Evolutionary conservation across 164 flowering plant genomes (phyloP).

Genomic region (Magnolia sinica): DNA sequence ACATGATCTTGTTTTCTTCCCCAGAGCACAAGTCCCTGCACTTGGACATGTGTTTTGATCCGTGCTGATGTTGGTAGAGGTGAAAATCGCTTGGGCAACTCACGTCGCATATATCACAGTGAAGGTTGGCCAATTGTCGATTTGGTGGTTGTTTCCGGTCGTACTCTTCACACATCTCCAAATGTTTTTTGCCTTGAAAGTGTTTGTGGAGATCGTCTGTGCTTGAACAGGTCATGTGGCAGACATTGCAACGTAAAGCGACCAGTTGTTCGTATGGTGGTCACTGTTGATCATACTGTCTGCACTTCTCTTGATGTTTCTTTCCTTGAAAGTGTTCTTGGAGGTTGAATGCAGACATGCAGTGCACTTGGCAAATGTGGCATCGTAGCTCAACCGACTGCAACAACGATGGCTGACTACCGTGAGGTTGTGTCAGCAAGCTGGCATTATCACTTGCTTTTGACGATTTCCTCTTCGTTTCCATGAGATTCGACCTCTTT

Average conservation of each 20-base stretch:
- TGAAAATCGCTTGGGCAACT: background rate
- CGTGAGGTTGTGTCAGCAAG: background rate
- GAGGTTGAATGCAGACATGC: background rate
- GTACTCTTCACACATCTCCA: background rate
- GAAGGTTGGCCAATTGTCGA: background rate
- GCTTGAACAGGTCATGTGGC: background rate
- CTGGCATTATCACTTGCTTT: background rate
- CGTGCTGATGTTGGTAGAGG: background rate
- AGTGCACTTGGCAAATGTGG: background rate
- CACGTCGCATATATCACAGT: background rate
- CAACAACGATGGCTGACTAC: background rate
- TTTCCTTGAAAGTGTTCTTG: background rate
- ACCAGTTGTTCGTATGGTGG: background rate
- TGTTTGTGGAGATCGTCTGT: background rate
- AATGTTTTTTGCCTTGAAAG: background rate
- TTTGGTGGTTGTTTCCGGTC: background rate
- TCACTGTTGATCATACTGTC: background rate
- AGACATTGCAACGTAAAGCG: background rate
- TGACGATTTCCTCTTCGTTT: too few relatives aligned
- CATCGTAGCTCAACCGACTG: background rate
- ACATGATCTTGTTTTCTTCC: background rate
- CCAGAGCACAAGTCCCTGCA: too few relatives aligned
- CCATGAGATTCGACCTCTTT: background rate
- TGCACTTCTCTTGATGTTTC: background rate
- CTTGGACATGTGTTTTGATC: too few relatives aligned